phyloP scores from a whole-genome alignment of 352 stramenopile genomes.

The Globisporangium viniferum region DNA sequence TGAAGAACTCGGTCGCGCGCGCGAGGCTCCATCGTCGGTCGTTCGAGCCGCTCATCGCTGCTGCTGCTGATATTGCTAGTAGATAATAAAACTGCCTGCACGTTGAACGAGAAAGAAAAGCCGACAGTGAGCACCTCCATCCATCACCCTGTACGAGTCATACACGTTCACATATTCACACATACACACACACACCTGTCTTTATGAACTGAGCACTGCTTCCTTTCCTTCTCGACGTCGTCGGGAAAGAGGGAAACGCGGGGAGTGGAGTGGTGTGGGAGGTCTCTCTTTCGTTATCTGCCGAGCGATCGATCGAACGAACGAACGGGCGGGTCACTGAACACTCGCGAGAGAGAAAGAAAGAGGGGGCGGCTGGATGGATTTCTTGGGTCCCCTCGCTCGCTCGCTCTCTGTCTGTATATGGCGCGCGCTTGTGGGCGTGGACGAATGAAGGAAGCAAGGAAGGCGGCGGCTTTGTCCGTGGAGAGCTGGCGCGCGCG shows the following conservation, averaged over 20 bases:
- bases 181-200: not conserved
- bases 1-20: constrained; percentile 87
- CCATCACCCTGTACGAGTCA: not conserved
- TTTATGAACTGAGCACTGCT: not conserved
- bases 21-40: constrained; percentile 83
- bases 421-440: not conserved
- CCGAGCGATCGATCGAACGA: not conserved
- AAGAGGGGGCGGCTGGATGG: not conserved
- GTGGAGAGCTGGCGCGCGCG: not conserved
- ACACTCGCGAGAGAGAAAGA: not conserved
- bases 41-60: constrained; percentile 51
- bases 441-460: too few relatives aligned
- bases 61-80: constrained; percentile 7
- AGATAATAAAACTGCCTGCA: not conserved
- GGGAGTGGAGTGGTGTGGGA: not conserved
- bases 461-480: not conserved
- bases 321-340: not conserved
- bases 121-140: not conserved
- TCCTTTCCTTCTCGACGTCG: not conserved
- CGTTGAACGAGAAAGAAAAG: not conserved
- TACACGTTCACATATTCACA: not conserved
- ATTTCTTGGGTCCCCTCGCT: not conserved
- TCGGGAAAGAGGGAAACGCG: not conserved
- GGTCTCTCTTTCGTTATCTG: not conserved
- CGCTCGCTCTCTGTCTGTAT: not conserved